Percentiles rank a stretch among this genome's conserved stretches.
Conservation (phyloP, 345 rosid species). For the Theobroma cacao region DNA sequence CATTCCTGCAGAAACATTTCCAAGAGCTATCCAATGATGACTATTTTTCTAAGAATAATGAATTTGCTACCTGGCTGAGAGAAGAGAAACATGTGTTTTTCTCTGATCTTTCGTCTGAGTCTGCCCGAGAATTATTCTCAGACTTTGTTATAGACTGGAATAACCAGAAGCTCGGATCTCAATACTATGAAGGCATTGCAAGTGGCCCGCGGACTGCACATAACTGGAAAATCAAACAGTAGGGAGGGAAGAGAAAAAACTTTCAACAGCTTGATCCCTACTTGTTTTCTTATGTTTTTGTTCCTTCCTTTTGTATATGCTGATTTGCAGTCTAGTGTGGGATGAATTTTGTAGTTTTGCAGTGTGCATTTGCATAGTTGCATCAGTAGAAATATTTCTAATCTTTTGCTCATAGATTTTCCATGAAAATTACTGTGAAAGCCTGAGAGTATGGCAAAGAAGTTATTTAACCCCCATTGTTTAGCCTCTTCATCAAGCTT, state of each 20-base stretch:
- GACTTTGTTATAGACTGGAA: constrained; percentile 81
- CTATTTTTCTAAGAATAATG: constrained; percentile 86
- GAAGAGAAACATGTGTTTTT: constrained; percentile 75
- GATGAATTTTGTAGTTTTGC: neutral
- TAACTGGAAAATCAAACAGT: constrained; percentile 68
- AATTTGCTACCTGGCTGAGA: constrained; percentile 88
- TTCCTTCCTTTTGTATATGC: constrained; percentile 4
- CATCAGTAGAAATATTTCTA: neutral
- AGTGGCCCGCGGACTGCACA: constrained; percentile 79
- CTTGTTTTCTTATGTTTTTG: neutral
- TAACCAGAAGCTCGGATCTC: constrained; percentile 62
- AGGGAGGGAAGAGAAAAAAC: neutral
- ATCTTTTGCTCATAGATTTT: neutral
- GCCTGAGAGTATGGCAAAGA: neutral
- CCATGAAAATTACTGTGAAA: neutral
- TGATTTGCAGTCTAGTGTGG: neutral
- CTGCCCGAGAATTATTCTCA: constrained; percentile 59
- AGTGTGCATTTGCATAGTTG: neutral
- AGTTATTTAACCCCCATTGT: neutral
- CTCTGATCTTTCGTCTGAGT: constrained; percentile 77
- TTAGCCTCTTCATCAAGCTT: neutral
- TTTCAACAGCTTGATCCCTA: neutral
- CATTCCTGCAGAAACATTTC: constrained; percentile 45
- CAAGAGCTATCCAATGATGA: constrained; percentile 72
- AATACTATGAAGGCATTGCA: constrained; percentile 76